Evolutionary conservation across 352 stramenopile species (phyloP), one percentile per base, ranked within the genome.

Genomic region (Globisporangium orthogonon): DNA sequence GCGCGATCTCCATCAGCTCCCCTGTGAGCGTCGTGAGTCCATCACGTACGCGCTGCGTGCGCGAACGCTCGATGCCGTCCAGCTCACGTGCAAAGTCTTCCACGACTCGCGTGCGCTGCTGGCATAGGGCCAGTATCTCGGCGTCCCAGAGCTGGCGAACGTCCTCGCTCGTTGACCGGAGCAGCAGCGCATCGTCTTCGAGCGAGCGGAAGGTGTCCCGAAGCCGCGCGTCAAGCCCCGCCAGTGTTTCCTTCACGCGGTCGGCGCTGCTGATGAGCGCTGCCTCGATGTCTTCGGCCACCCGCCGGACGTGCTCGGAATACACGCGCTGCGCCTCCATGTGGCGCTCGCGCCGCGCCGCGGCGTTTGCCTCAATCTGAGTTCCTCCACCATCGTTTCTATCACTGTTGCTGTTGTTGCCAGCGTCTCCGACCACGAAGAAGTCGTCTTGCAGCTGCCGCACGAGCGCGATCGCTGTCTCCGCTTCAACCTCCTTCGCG

Each of bases 231-330:
- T 89, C 78, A 10, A 85, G 58, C 7, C 43, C 30, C 2, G 61
- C 53, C 2, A 92, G 70, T 45, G 71, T 51, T 33, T 84, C 69
- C 54, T 91, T 91, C 49, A 91, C 73, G 4, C 61, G 53, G 44
- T 90, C 81, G 2, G 76, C 78, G 31, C 70, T 61, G 23, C 49
- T 31, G 45, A 91, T 80, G 47, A 91, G 76, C 31, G 66, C 60
- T 23, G 59, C 55, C 55, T 91, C 78, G 28, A 91, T 70, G 18
- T 75, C 69, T 30, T 91, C 78, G 39, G 76, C 88, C 50, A 90
- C 83, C 2, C 53, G 57, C 51, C 83, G 82, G 3, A 88, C 76
- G 3, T 73, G 66, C 23, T 74, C 62, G 4, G 56, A 69, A 50
- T 88, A 92, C 41, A 56, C 31, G 41, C 64, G 63, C 29, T 76